Percentiles rank a stretch among this genome's conserved stretches.
phyloP scores from a whole-genome alignment of 2,329 filamentous ascomycete species.

The Neoarthrinium moseri region DNA sequence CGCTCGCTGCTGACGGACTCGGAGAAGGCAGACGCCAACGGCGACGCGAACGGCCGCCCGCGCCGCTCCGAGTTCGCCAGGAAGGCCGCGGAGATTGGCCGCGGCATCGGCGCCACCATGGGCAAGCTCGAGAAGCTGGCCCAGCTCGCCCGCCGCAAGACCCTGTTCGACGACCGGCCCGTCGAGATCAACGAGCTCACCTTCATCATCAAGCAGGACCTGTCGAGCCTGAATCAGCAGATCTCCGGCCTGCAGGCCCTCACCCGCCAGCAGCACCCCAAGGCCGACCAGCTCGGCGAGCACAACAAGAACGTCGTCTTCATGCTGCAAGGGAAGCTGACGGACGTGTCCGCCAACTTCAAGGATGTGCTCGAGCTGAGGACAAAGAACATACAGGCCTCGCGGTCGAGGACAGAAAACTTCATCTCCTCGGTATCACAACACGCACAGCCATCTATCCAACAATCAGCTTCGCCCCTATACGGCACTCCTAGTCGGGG shows the following conservation, averaged over 20 bases:
- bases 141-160: slow-evolving; percentile 92
- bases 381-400: slow-evolving; percentile 97
- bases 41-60: slow-evolving; percentile 44
- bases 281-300: slow-evolving; percentile 79
- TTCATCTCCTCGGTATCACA: slow-evolving; percentile 90
- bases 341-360: slow-evolving; percentile 91
- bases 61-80: slow-evolving; percentile 88
- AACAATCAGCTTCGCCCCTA: slow-evolving; percentile 78
- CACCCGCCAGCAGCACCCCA: slow-evolving; percentile 73
- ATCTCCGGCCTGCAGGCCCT: slow-evolving; percentile 81
- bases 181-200: slow-evolving; percentile 97
- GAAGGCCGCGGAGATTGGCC: slow-evolving; percentile 85
- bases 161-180: slow-evolving; percentile 93
- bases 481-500: slow-evolving; percentile 76
- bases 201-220: slow-evolving; percentile 96
- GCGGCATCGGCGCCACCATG: slow-evolving; percentile 89
- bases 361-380: slow-evolving; percentile 95
- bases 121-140: slow-evolving; percentile 92
- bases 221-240: slow-evolving; percentile 79
- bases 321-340: slow-evolving; percentile 85
- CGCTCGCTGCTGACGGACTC: slow-evolving; percentile 76
- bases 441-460: slow-evolving; percentile 66
- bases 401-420: slow-evolving; percentile 87
- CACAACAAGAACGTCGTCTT: slow-evolving; percentile 98
- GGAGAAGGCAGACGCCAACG: slow-evolving; percentile 64